Conservation (phyloP, 164 flowering plant genomes). For the Chloranthus sessilifolius region DNA sequence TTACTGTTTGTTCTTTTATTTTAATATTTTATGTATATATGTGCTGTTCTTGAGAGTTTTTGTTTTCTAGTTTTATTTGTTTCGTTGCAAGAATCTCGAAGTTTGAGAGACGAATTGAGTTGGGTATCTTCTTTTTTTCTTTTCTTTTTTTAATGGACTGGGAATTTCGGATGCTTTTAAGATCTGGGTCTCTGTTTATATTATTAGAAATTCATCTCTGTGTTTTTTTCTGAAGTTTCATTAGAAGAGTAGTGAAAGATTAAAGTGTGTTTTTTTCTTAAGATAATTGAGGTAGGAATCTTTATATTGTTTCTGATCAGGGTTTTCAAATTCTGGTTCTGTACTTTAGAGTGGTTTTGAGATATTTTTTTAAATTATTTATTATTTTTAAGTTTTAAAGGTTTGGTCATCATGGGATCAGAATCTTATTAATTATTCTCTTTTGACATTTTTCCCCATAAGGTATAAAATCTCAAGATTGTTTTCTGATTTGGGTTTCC, state of each 20-base stretch:
- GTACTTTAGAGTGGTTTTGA: not conserved
- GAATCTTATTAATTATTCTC: no score
- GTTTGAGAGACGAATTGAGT: no score
- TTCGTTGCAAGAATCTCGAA: no score
- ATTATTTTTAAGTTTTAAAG: not conserved
- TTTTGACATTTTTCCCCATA: no score
- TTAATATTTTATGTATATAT: no score
- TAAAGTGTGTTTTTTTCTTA: no score
- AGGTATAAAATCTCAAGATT: no score
- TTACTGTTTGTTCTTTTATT: conserved; percentile 21
- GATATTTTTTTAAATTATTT: not conserved
- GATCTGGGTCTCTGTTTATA: conserved; percentile 18
- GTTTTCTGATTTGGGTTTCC: conserved; percentile 1
- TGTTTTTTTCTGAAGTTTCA: no score
- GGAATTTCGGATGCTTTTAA: conserved; percentile 12
- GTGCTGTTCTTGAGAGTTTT: not conserved
- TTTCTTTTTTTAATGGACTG: conserved; percentile 9
- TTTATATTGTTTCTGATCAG: not conserved
- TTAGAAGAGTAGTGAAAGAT: no score
- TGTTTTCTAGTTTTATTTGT: not conserved
- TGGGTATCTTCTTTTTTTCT: conserved; percentile 12
- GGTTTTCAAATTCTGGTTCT: not conserved
- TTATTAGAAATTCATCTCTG: no score
- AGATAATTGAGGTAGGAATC: not conserved
- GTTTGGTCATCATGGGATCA: no score